These are phyloP conservation scores for Ramaria sp. DNA, from an alignment of 768 basidiomycete genomes.

Conservation along the genomic window DNA sequence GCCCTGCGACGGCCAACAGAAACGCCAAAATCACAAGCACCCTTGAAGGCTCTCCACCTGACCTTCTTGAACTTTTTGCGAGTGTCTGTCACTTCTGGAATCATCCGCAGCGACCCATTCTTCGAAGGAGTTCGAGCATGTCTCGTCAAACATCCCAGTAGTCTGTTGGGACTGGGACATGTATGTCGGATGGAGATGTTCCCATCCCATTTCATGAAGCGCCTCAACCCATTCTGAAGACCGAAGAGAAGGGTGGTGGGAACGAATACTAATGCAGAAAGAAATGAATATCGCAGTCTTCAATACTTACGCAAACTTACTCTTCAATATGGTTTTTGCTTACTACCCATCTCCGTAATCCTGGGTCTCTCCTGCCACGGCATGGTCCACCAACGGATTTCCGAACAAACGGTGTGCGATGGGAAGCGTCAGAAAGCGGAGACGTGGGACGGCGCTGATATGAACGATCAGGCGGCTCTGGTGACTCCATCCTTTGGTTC, in stretches of 20 bases:
- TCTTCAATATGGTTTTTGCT: slow-evolving; percentile 6
- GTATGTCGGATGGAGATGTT: slow-evolving; percentile 4
- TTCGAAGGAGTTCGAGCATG: not conserved
- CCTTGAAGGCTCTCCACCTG: not conserved
- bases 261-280: slow-evolving; percentile 1
- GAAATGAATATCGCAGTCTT: not conserved
- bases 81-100: not conserved
- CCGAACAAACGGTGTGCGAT: slow-evolving; percentile 6
- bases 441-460: slow-evolving; percentile 2
- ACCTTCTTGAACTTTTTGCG: not conserved
- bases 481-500: not conserved
- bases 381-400: slow-evolving; percentile 6
- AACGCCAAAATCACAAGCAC: too few species aligned
- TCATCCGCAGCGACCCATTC: not conserved
- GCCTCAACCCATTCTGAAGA: slow-evolving; percentile 9
- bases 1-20: too few species aligned
- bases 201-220: slow-evolving; percentile 10
- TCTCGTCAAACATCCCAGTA: not conserved
- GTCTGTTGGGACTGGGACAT: not conserved
- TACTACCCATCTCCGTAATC: slow-evolving; percentile 5
- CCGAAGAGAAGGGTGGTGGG: slow-evolving; percentile 1
- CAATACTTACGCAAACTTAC: not conserved
- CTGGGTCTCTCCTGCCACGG: not conserved
- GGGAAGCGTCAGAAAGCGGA: not conserved
- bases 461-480: not conserved